A percentile compares a stretch with the other conserved stretches of the same genome.
Conservation (phyloP, 768 basidiomycete genomes). For the Cubamyces sp. region DNA sequence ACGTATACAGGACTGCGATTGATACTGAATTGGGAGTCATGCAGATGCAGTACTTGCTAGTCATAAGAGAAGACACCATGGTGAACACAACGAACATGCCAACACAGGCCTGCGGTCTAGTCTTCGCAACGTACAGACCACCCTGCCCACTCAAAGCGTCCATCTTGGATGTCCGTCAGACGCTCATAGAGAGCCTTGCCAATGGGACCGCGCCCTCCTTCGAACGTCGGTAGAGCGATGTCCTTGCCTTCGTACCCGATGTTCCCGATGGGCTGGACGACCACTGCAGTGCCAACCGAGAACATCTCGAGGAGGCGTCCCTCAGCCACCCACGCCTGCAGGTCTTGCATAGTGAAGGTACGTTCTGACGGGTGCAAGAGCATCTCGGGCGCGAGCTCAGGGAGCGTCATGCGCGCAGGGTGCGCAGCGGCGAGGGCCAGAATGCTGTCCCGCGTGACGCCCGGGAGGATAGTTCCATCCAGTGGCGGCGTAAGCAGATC, state of each 20-base stretch:
- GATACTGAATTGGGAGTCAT: too few species aligned
- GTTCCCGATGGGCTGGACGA: conserved; percentile 70
- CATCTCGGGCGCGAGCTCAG: conserved; percentile 48
- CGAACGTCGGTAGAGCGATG: conserved; percentile 62
- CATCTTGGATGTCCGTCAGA: conserved; percentile 77
- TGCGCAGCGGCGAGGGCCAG: conserved; percentile 73
- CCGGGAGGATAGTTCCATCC: conserved; percentile 90
- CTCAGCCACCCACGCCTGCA: conserved; percentile 49
- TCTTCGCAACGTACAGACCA: conserved; percentile 58
- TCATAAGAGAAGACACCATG: too few species aligned
- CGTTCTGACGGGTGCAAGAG: conserved; percentile 47
- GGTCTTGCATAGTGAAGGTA: conserved; percentile 48
- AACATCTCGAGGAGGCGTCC: conserved; percentile 81
- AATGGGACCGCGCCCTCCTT: conserved; percentile 52
- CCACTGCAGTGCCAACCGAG: conserved; percentile 82
- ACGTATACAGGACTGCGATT: too few species aligned
- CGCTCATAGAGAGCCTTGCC: conserved; percentile 71
- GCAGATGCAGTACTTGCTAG: too few species aligned
- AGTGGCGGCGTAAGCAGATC: conserved; percentile 89
- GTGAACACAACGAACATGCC: too few species aligned
- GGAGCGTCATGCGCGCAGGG: conserved; percentile 37
- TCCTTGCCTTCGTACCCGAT: conserved; percentile 75
- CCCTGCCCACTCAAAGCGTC: conserved; percentile 57
- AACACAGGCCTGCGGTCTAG: too few species aligned
- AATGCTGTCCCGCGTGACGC: conserved; percentile 87